Percentiles rank a stretch among this genome's conserved stretches.
Evolutionary conservation across 2,329 filamentous ascomycete species (phyloP).

Genomic region (Sporothrix brasiliensis): DNA sequence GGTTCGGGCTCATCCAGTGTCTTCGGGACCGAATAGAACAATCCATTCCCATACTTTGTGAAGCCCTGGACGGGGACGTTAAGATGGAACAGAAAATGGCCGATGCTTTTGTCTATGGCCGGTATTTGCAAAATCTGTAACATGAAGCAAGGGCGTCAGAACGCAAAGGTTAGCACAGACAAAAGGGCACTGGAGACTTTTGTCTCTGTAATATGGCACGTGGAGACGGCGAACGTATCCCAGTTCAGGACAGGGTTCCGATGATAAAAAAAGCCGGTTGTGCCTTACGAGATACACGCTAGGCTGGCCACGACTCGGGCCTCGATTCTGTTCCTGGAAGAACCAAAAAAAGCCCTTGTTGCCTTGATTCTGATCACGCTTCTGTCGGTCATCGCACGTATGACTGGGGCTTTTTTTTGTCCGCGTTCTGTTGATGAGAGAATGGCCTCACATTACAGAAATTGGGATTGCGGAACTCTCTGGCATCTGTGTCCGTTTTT

Average conservation of each 20-base stretch:
- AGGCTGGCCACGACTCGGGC: background rate
- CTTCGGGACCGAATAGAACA: constrained; percentile 25
- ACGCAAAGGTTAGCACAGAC: background rate
- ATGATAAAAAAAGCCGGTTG: background rate
- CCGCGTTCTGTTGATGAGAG: no score
- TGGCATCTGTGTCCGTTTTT: no score
- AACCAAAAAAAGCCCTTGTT: background rate
- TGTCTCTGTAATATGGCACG: no score
- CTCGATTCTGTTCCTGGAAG: background rate
- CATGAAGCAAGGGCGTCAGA: background rate
- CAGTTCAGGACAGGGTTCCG: background rate
- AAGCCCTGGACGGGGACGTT: background rate
- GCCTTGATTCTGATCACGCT: no score
- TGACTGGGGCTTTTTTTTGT: no score
- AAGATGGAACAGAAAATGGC: background rate
- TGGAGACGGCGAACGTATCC: background rate
- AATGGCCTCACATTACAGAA: no score
- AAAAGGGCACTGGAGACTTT: no score
- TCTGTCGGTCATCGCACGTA: no score
- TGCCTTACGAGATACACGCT: constrained; percentile 13
- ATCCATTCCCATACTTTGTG: background rate
- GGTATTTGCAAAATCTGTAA: constrained; percentile 9
- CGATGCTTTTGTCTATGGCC: background rate
- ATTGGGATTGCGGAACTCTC: no score
- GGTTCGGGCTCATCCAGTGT: constrained; percentile 14